Percentiles rank a stretch among this genome's conserved stretches.
Evolutionary conservation across 75 land plant species (phyloP).

Genomic region (Larix kaempferi): DNA sequence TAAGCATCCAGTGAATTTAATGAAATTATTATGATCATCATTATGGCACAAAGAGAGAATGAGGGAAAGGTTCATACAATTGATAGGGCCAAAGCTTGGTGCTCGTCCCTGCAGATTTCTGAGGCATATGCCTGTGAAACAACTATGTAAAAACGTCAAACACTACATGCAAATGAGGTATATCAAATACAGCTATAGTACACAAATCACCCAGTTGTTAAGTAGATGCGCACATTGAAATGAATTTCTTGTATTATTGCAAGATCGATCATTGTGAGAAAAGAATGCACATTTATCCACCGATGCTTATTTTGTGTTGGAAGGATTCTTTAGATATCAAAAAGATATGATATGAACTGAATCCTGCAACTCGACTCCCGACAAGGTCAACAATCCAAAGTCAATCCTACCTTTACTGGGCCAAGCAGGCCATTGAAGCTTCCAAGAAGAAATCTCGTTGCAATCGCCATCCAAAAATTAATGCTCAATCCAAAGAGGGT

Average conservation of each 20-base stretch:
- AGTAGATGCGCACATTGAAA: not conserved
- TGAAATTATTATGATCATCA: not conserved
- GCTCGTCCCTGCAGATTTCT: slow-evolving; percentile 42
- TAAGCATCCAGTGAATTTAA: not conserved
- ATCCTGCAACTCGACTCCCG: not conserved
- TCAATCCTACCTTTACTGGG: slow-evolving; percentile 50
- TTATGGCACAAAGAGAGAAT: not conserved
- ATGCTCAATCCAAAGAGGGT: slow-evolving; percentile 72
- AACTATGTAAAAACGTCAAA: not conserved
- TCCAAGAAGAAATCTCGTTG: slow-evolving; percentile 74
- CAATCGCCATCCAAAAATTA: slow-evolving; percentile 82
- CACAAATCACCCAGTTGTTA: not conserved
- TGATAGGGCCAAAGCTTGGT: slow-evolving; percentile 53
- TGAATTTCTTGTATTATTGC: not conserved
- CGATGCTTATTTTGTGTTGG: not conserved
- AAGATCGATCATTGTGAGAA: not conserved
- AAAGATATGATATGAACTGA: too few relatives aligned
- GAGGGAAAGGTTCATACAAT: slow-evolving; percentile 15
- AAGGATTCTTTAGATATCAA: not conserved
- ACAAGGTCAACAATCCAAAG: not conserved
- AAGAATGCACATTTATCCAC: not conserved
- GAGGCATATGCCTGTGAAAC: slow-evolving; percentile 55
- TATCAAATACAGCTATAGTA: not conserved
- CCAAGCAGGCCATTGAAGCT: slow-evolving; percentile 71
- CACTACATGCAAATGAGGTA: not conserved